Conservation (phyloP, 1,139 yeast genomes). For the Kluyveromyces sp. region DNA sequence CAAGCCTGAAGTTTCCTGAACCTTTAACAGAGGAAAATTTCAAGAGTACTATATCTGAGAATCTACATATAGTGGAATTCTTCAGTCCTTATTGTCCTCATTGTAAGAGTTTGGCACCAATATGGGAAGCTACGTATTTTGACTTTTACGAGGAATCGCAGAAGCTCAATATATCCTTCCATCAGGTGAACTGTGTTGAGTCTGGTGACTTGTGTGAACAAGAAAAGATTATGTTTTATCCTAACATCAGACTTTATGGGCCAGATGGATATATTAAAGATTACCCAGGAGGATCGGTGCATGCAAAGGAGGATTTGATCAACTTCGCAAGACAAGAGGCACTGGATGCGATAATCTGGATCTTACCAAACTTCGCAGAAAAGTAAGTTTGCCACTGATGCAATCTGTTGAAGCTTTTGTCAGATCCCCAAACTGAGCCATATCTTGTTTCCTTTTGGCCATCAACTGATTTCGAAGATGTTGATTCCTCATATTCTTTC, state of each 20-base stretch:
- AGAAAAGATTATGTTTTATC: conserved; percentile 51
- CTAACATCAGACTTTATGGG: conserved; percentile 53
- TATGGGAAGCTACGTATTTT: conserved; percentile 51
- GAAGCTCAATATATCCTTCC: conserved; percentile 43
- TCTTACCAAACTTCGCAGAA: conserved; percentile 17
- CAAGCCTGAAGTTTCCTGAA: conserved; percentile 21
- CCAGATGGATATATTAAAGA: conserved; percentile 38
- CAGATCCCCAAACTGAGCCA: conserved; percentile 44
- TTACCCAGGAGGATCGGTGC: conserved; percentile 39
- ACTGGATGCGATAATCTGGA: conserved; percentile 38
- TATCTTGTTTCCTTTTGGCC: conserved; percentile 61
- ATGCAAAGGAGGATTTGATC: conserved; percentile 43
- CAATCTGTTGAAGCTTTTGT: conserved; percentile 36
- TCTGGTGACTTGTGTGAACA: conserved; percentile 64
- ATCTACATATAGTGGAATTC: conserved; percentile 55
- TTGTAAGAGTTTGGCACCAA: conserved; percentile 58
- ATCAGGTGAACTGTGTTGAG: conserved; percentile 65
- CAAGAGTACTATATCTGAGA: conserved; percentile 37
- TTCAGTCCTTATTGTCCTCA: conserved; percentile 67
- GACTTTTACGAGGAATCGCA: conserved; percentile 36
- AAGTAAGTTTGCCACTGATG: conserved; percentile 30
- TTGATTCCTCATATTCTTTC: conserved; percentile 33
- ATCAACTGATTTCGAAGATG: conserved; percentile 36
- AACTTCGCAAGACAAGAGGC: conserved; percentile 48
- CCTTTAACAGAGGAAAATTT: conserved; percentile 33